Conservation (phyloP, 148 eudicot genomes). For the Heliamphora exappendiculata region DNA sequence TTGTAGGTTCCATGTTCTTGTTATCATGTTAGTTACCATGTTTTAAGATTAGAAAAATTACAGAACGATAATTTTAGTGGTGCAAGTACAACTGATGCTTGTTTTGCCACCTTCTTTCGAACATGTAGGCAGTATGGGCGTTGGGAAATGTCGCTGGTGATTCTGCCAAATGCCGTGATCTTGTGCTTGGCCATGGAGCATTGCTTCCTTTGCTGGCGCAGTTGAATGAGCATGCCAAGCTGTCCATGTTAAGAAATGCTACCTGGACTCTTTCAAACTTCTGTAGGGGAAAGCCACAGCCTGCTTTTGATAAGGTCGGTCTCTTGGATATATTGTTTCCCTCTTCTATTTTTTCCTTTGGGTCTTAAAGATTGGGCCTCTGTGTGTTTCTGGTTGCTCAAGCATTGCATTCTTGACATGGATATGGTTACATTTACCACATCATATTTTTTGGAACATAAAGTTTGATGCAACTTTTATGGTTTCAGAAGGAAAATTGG, state of each 20-base stretch:
- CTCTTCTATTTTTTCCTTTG: not conserved
- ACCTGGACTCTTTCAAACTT: slow-evolving; percentile 51
- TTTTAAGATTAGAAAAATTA: too few species aligned
- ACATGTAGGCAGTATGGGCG: slow-evolving; percentile 45
- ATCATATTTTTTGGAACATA: not conserved
- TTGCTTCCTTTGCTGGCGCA: slow-evolving; percentile 33
- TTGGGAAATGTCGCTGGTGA: slow-evolving; percentile 51
- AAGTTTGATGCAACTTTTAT: not conserved
- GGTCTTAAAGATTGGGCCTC: not conserved
- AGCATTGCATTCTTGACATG: not conserved
- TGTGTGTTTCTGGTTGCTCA: not conserved
- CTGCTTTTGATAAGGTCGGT: slow-evolving; percentile 36
- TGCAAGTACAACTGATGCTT: not conserved
- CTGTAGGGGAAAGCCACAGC: slow-evolving; percentile 46
- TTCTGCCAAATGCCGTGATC: slow-evolving; percentile 43
- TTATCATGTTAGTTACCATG: not conserved
- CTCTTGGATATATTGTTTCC: not conserved
- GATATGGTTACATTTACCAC: not conserved
- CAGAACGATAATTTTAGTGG: not conserved
- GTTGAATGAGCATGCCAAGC: slow-evolving; percentile 40
- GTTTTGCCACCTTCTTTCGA: not conserved
- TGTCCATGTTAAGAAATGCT: slow-evolving; percentile 48
- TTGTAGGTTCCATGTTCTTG: not conserved
- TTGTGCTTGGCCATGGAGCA: slow-evolving; percentile 41
- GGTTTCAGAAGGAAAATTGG: not conserved